Evolutionary conservation across 352 stramenopile genomes (phyloP).

Genomic region (Globisporangium alternatum): DNA sequence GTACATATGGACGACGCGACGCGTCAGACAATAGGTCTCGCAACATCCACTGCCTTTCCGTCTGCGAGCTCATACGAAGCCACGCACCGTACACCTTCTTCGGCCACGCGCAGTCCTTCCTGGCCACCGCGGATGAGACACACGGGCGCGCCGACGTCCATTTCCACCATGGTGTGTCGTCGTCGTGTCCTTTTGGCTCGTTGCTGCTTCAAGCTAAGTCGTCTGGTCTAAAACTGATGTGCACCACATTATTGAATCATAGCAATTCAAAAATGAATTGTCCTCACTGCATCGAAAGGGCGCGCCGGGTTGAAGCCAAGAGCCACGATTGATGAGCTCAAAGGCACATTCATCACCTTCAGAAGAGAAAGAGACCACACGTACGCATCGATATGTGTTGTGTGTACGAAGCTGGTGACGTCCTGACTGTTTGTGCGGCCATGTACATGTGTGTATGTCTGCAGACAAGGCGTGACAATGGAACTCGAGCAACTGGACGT

Average conservation of each 20-base stretch:
- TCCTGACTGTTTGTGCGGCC: not conserved
- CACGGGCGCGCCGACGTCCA: conserved; percentile 34
- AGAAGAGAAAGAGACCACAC: not conserved
- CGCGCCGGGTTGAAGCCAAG: not conserved
- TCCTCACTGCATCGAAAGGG: not conserved
- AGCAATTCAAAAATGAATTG: conserved; percentile 6
- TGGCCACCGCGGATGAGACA: conserved; percentile 52
- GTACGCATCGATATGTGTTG: not conserved
- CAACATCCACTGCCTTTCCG: not conserved
- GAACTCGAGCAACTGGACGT: conserved; percentile 77
- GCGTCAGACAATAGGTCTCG: not conserved
- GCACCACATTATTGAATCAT: not conserved
- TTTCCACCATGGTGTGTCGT: not conserved
- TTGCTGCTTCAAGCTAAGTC: conserved; percentile 6
- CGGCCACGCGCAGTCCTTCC: conserved; percentile 50
- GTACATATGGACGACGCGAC: not conserved
- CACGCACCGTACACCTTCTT: conserved; percentile 48
- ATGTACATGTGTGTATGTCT: not conserved
- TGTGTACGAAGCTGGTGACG: not conserved
- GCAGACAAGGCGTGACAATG: conserved; percentile 26
- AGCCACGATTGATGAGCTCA: conserved; percentile 4
- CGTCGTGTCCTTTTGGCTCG: not conserved
- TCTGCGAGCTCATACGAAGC: not conserved
- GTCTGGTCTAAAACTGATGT: not conserved
- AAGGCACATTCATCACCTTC: not conserved